phyloP scores from a whole-genome alignment of 768 basidiomycete species.

The Coprinopsis cinerea region DNA sequence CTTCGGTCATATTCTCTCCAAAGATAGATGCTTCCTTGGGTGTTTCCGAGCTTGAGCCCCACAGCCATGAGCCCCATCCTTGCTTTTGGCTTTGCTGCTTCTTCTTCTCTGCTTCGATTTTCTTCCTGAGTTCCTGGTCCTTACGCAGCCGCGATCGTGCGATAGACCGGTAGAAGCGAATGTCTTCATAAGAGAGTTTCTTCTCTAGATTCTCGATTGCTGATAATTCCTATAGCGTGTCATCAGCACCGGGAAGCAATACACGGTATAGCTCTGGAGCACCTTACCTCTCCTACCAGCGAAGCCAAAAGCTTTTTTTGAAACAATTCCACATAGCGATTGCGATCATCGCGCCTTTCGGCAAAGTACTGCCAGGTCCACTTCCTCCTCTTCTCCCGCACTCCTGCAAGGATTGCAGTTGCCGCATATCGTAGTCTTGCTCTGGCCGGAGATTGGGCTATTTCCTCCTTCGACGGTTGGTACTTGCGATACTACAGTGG shows the following conservation, averaged over 20 bases:
- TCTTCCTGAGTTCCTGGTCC: constrained; percentile 66
- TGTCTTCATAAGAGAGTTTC: constrained; percentile 88
- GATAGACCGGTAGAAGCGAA: constrained; percentile 95
- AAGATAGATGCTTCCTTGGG: constrained; percentile 51
- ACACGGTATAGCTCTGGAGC: constrained; percentile 4
- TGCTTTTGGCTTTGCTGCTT: constrained; percentile 44
- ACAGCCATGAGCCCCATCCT: constrained; percentile 74
- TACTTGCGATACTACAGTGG: constrained; percentile 71
- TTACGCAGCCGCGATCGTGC: constrained; percentile 84
- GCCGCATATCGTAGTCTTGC: constrained; percentile 76
- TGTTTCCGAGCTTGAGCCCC: constrained; percentile 51
- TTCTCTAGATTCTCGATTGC: constrained; percentile 63
- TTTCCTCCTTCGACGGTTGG: constrained; percentile 59
- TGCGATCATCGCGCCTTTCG: constrained; percentile 83
- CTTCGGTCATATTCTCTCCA: constrained; percentile 73
- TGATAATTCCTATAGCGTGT: constrained; percentile 38
- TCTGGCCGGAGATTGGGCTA: constrained; percentile 51
- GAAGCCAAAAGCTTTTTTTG: constrained; percentile 62
- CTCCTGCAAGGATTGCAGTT: constrained; percentile 72
- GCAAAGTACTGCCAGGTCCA: constrained; percentile 94
- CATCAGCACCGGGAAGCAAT: background rate
- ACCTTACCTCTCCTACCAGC: constrained; percentile 49
- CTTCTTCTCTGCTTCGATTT: constrained; percentile 62
- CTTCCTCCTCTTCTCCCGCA: constrained; percentile 73
- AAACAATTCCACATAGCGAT: constrained; percentile 78